These are phyloP conservation scores for Kluyveromyces dobzhanskii DNA, from an alignment of 805 yeast genomes.

Conservation along the genomic window DNA sequence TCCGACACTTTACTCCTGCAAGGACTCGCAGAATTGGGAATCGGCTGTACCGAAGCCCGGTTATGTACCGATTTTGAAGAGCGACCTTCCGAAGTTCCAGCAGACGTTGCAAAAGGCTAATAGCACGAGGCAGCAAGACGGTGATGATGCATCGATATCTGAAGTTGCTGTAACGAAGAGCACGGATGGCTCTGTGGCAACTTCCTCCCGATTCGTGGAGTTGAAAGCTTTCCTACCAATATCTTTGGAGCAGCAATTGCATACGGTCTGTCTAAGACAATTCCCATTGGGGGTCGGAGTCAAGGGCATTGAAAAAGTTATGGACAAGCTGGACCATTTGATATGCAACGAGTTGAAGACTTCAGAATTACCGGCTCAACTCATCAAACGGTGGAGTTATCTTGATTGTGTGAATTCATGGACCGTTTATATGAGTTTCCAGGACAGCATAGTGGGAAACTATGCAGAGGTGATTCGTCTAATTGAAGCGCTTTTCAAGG, in stretches of 20 bases:
- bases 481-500: neutral
- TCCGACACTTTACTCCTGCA: conserved; percentile 18
- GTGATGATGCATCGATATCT: conserved; percentile 1
- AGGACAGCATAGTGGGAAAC: neutral
- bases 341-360: neutral
- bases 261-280: conserved; percentile 15
- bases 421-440: conserved; percentile 6
- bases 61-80: conserved; percentile 19
- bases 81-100: conserved; percentile 18
- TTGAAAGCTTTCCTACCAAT: conserved; percentile 22
- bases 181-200: neutral
- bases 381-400: conserved; percentile 3
- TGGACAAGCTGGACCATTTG: conserved; percentile 1
- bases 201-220: neutral
- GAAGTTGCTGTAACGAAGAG: neutral
- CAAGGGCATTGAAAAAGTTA: neutral
- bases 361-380: neutral
- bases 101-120: conserved; percentile 4
- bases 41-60: conserved; percentile 18
- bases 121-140: conserved; percentile 2
- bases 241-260: conserved; percentile 19
- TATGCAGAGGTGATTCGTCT: neutral
- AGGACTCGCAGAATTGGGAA: conserved; percentile 15
- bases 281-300: conserved; percentile 7
- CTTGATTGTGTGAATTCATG: conserved; percentile 6